Base-by-base conservation (phyloP, 805 yeast species). In the Candida koratica region DNA sequence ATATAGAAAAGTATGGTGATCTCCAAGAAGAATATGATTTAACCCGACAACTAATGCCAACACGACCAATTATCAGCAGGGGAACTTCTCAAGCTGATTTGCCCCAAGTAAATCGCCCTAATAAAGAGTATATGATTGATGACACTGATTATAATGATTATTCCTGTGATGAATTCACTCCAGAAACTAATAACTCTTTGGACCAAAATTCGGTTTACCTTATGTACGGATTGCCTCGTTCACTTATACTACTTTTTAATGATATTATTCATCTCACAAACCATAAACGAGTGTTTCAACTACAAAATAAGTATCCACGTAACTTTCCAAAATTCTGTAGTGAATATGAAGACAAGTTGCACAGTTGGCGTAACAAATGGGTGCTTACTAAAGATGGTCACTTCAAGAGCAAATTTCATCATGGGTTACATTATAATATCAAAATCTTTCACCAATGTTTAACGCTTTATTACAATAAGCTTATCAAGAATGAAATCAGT, bases 261-360 rank as follows among this genome's bases (percentile, higher is more conserved):
- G 68, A 68, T 41, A 57, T 66, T 2, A 61, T 74, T 5, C 64
- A 61, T 17, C 53, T 75, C 28, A 60, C 81, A 2, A 76, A 76
- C 47, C 79, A 75, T 46, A 69, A 72, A 45, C 66, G 71, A 39
- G 67, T 70, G 41, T 75, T 75, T 47, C 41, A 45, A 34, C 45
- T 43, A 6, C 45, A 52, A 18, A 61, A 64, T 17, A 60, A 66
- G 22, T 64, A 60, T 28, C 80, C 81, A 0, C 55, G 80, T 27
- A 75, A 75, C 45, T 76, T 73, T 48, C 79, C 80, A 4, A 61
- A 64, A 36, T 58, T 74, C 3, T 75, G 80, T 45, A 74, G 79
- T 35, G 79, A 75, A 35, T 47, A 69, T 3, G 79, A 75, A 42
- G 79, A 75, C 37, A 67, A 63, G 24, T 50, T 76, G 14, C 39